Percentiles rank a stretch among this genome's conserved stretches.
These are phyloP conservation scores for Colletotrichum sidae DNA, from an alignment of 2,329 filamentous ascomycete species.

Conservation along the genomic window DNA sequence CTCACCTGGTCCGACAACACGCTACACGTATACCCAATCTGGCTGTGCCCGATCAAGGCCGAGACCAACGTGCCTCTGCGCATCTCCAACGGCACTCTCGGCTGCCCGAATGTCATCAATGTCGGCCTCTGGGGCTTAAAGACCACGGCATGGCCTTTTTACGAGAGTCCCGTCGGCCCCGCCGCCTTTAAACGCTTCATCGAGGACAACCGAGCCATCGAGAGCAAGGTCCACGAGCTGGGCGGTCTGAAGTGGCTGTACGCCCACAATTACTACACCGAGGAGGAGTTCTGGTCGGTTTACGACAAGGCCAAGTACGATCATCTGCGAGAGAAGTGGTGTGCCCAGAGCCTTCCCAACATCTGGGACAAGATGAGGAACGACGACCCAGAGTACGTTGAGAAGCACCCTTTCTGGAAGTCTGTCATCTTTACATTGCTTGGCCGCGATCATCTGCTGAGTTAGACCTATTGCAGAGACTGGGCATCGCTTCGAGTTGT, in stretches of 20 bases:
- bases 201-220: constrained; percentile 67
- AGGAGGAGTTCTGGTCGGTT: constrained; percentile 74
- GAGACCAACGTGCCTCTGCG: not conserved
- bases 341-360: constrained; percentile 67
- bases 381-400: not conserved
- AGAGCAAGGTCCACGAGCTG: constrained; percentile 68
- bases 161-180: not conserved
- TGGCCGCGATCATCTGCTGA: constrained; percentile 6
- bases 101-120: constrained; percentile 10
- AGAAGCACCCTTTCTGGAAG: constrained; percentile 10
- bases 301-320: constrained; percentile 72
- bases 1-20: constrained; percentile 44
- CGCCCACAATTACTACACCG: constrained; percentile 74
- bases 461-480: not conserved
- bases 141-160: constrained; percentile 13
- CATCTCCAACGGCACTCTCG: constrained; percentile 41
- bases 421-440: not conserved
- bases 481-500: not conserved
- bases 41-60: constrained; percentile 43
- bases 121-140: constrained; percentile 25
- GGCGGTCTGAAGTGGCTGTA: constrained; percentile 78
- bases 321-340: constrained; percentile 66
- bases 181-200: constrained; percentile 53
- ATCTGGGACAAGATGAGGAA: constrained; percentile 75
- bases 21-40: constrained; percentile 44